Conservation (phyloP, 2,329 filamentous ascomycete species). For the Hypoxylon sp. region DNA sequence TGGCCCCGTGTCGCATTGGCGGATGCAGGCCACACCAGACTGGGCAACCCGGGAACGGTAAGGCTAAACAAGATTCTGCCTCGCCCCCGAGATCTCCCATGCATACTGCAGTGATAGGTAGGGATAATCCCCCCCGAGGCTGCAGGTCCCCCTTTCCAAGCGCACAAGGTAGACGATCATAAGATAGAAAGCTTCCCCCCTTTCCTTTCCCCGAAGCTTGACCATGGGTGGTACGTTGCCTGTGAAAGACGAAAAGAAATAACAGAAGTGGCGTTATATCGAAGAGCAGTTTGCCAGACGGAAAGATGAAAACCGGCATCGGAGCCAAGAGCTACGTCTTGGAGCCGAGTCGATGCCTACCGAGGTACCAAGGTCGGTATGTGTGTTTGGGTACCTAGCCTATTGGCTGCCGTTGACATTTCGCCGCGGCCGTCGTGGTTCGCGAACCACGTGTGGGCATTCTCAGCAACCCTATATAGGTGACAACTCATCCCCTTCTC, state of each 20-base stretch:
- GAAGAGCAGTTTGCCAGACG: slow-evolving; percentile 13
- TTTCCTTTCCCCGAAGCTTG: not conserved
- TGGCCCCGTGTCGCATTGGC: slow-evolving; percentile 25
- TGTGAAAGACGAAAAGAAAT: slow-evolving; percentile 5
- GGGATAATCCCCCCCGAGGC: slow-evolving; percentile 10
- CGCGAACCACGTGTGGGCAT: slow-evolving; percentile 29
- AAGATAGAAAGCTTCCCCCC: not conserved
- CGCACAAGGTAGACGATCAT: not conserved
- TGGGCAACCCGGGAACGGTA: slow-evolving; percentile 17
- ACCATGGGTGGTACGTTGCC: not conserved
- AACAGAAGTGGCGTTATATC: not conserved
- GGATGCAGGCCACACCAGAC: slow-evolving; percentile 14
- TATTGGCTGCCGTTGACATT: slow-evolving; percentile 8
- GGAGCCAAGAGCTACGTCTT: slow-evolving; percentile 2
- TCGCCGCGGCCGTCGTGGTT: slow-evolving; percentile 13
- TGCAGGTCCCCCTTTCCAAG: slow-evolving; percentile 15
- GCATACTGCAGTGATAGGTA: slow-evolving; percentile 25
- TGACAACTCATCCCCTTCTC: not conserved
- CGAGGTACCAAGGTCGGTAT: not conserved
- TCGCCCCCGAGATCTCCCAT: slow-evolving; percentile 18
- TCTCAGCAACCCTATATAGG: slow-evolving; percentile 12
- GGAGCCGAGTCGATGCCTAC: no score
- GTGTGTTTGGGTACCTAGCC: not conserved
- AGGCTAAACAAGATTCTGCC: slow-evolving; percentile 33
- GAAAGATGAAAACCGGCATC: slow-evolving; percentile 6